Conservation (phyloP, 1,284 basidiomycete genomes). For the Albatrellus sp. region DNA sequence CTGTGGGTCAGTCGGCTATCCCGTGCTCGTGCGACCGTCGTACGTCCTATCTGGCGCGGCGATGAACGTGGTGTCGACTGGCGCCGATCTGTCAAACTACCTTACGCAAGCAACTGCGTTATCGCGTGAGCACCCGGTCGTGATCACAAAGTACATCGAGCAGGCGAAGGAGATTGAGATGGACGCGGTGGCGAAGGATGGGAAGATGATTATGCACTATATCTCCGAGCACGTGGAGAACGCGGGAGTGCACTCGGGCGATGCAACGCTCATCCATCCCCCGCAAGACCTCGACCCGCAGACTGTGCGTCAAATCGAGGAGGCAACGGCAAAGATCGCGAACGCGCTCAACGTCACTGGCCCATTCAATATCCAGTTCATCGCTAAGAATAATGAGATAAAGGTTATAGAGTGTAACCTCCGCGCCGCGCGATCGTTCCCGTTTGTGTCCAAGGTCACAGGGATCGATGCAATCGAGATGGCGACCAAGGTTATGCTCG, state of each 20-base stretch:
- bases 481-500: slow-evolving; percentile 98
- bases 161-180: slow-evolving; percentile 99
- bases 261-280: slow-evolving; percentile 94
- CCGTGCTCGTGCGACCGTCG: slow-evolving; percentile 92
- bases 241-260: slow-evolving; percentile 95
- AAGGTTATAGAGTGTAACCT: slow-evolving; percentile 99
- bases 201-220: slow-evolving; percentile 98
- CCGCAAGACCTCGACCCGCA: slow-evolving; percentile 96
- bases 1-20: slow-evolving; percentile 88
- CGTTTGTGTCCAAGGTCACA: slow-evolving; percentile 98
- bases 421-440: slow-evolving; percentile 95
- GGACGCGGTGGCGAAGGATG: slow-evolving; percentile 95
- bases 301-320: slow-evolving; percentile 92
- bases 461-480: slow-evolving; percentile 96
- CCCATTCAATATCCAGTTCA: slow-evolving; percentile 99
- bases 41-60: slow-evolving; percentile 98
- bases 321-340: slow-evolving; percentile 94
- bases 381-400: slow-evolving; percentile 99
- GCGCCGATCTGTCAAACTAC: slow-evolving; percentile 85
- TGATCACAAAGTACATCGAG: slow-evolving; percentile 98
- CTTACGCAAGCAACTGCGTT: slow-evolving; percentile 94
- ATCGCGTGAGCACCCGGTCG: slow-evolving; percentile 94
- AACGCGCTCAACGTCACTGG: slow-evolving; percentile 98
- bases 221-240: slow-evolving; percentile 99
- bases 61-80: slow-evolving; percentile 97